Evolutionary conservation across 371 early-diverging fungal genomes (phyloP).

Genomic region (Actinomucor elegans): DNA sequence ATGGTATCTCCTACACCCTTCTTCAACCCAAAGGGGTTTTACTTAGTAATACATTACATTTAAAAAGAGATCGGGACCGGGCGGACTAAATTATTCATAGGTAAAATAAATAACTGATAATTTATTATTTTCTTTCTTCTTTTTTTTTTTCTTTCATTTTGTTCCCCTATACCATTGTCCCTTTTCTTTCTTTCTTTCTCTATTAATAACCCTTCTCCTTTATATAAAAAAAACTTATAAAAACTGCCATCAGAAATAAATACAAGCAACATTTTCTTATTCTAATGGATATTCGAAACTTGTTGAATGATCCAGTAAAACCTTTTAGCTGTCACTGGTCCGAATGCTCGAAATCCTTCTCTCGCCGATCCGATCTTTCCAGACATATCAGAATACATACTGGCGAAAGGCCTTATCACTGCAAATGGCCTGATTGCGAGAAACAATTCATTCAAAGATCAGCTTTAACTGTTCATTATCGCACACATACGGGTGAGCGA

Average conservation of each 20-base stretch:
- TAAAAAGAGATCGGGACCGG: too few species aligned
- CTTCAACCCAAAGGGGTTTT: too few species aligned
- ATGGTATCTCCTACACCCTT: too few species aligned
- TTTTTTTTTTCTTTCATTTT: neutral
- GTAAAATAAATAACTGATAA: too few species aligned
- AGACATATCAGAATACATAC: constrained; percentile 78
- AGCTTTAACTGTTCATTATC: constrained; percentile 76
- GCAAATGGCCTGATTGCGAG: constrained; percentile 63
- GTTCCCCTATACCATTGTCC: neutral
- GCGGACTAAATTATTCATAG: too few species aligned
- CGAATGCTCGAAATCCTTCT: constrained; percentile 72
- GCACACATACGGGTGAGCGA: constrained; percentile 80
- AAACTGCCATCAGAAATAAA: neutral
- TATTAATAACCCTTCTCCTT: neutral
- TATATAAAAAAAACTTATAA: neutral
- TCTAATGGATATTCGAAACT: constrained; percentile 50
- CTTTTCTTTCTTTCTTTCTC: neutral
- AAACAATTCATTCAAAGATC: constrained; percentile 81
- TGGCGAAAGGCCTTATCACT: constrained; percentile 68
- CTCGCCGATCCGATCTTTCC: constrained; percentile 78
- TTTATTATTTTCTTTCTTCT: neutral
- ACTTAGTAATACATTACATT: too few species aligned
- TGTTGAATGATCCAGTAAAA: constrained; percentile 43
- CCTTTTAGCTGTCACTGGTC: constrained; percentile 65
- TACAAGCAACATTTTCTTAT: neutral